A percentile compares a stretch with the other conserved stretches of the same genome.
Evolutionary conservation across 2,329 filamentous ascomycete species (phyloP).

Genomic region (Spiromastix sp.): DNA sequence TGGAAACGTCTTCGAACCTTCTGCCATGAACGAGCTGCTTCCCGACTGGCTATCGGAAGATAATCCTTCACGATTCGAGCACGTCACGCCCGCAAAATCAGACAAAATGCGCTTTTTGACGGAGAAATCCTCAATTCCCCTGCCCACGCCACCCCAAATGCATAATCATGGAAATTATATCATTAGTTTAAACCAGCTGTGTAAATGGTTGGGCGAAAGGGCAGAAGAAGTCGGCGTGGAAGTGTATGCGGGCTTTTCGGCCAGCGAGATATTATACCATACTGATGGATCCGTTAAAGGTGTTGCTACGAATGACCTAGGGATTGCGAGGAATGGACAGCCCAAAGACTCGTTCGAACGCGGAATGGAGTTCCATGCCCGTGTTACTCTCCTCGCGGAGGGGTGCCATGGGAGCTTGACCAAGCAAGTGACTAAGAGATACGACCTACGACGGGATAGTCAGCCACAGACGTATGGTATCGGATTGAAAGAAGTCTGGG

Average conservation of each 20-base stretch:
- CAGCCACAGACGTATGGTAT: conserved; percentile 92
- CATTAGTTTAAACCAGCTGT: conserved; percentile 86
- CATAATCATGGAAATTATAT: conserved; percentile 98
- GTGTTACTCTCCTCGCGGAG: conserved; percentile 83
- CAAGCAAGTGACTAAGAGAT: conserved; percentile 92
- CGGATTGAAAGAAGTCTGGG: conserved; percentile 95
- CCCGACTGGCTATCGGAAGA: conserved; percentile 87
- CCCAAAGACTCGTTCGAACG: conserved; percentile 87
- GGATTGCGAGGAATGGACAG: conserved; percentile 68
- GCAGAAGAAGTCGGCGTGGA: conserved; percentile 96
- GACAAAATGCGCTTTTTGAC: conserved; percentile 95
- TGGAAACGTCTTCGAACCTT: conserved; percentile 87
- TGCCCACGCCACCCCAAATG: conserved; percentile 93
- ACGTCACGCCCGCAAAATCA: conserved; percentile 69
- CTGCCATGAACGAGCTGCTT: conserved; percentile 76
- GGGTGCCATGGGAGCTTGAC: conserved; percentile 92
- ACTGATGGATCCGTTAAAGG: conserved; percentile 81
- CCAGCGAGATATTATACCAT: conserved; percentile 81
- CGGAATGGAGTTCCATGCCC: conserved; percentile 96
- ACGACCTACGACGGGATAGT: conserved; percentile 76
- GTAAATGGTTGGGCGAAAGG: conserved; percentile 89
- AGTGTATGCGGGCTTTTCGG: conserved; percentile 91
- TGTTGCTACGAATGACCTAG: conserved; percentile 91
- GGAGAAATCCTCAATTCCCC: conserved; percentile 62
- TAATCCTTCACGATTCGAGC: conserved; percentile 78